These are phyloP conservation scores for Yamadazyma paraphyllophila DNA, from an alignment of 805 yeast genomes.

Conservation along the genomic window DNA sequence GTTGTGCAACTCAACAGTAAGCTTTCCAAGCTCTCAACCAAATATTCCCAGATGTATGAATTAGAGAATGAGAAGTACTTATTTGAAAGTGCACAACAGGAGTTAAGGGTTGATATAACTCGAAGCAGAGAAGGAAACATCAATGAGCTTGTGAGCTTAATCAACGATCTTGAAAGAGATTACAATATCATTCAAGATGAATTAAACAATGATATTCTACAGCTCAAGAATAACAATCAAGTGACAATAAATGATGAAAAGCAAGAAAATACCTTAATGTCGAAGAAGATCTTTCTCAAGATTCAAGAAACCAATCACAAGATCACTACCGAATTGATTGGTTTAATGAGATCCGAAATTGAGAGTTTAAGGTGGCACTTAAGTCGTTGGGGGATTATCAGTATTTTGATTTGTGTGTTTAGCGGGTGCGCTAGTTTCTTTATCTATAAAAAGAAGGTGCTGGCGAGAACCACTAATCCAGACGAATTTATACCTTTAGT, in stretches of 20 bases:
- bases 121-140: constrained; percentile 68
- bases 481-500: constrained; percentile 43
- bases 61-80: constrained; percentile 84
- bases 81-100: constrained; percentile 90
- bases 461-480: constrained; percentile 3
- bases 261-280: constrained; percentile 75
- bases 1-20: constrained; percentile 42
- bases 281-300: constrained; percentile 61
- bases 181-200: constrained; percentile 75
- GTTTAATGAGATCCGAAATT: constrained; percentile 80
- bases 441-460: constrained; percentile 33
- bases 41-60: constrained; percentile 58
- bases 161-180: constrained; percentile 69
- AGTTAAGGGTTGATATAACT: constrained; percentile 73
- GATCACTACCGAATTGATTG: constrained; percentile 75
- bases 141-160: constrained; percentile 61
- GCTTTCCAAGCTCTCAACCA: constrained; percentile 41
- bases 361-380: constrained; percentile 92
- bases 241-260: constrained; percentile 85
- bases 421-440: constrained; percentile 53
- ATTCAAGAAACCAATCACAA: constrained; percentile 83
- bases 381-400: constrained; percentile 81
- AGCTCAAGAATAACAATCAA: constrained; percentile 68
- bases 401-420: constrained; percentile 65
- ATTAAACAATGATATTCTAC: constrained; percentile 57